phyloP scores from a whole-genome alignment of 148 eudicot species.

The Linanthus parryae region DNA sequence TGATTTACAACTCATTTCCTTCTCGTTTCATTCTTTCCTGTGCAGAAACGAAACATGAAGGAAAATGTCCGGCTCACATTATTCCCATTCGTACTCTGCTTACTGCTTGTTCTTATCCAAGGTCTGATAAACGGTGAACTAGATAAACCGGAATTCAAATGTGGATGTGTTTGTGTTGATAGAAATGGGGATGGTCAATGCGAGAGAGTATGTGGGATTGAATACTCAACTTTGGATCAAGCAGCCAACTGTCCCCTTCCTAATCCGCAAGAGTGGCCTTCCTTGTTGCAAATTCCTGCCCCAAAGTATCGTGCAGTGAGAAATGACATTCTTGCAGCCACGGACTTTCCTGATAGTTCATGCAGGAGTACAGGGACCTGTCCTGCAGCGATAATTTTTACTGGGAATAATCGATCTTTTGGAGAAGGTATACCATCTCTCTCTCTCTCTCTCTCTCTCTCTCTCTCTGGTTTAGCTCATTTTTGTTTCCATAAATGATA shows the following conservation, averaged over 20 bases:
- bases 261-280: constrained; percentile 78
- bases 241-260: constrained; percentile 51
- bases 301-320: constrained; percentile 60
- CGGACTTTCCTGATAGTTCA: constrained; percentile 60
- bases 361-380: constrained; percentile 72
- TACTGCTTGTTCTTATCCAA: constrained; percentile 58
- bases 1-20: neutral
- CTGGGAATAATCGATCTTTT: constrained; percentile 66
- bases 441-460: constrained; percentile 9
- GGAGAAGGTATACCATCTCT: constrained; percentile 44
- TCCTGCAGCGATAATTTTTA: constrained; percentile 59
- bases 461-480: neutral
- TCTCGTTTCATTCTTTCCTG: constrained; percentile 5
- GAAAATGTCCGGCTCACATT: constrained; percentile 48
- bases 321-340: constrained; percentile 31
- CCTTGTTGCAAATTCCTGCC: constrained; percentile 68
- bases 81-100: constrained; percentile 66
- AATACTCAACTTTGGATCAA: constrained; percentile 64
- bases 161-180: constrained; percentile 65
- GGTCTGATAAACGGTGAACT: constrained; percentile 44
- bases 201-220: constrained; percentile 58
- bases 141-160: constrained; percentile 40
- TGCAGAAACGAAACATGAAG: constrained; percentile 68
- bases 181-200: constrained; percentile 33
- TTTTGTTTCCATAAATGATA: constrained; percentile 1